Evolutionary conservation across 108 stramenopile genomes (phyloP), one percentile per base, ranked within the genome.

Genomic region (Mediolabrus comicus): DNA sequence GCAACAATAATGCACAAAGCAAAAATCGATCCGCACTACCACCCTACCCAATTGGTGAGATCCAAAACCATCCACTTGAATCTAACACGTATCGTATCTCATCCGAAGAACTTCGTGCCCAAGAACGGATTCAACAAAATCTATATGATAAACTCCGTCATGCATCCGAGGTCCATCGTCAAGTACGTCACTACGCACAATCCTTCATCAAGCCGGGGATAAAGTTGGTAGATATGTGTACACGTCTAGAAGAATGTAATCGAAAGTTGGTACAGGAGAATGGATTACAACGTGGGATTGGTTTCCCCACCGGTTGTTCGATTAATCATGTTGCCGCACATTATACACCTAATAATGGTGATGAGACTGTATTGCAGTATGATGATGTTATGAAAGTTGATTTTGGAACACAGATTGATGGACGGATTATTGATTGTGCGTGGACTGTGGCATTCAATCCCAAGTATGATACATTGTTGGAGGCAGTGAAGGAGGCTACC

Each of bases 311-410:
- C 0, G 99, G 99, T 46, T 98, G 98, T 69, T 87, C 84, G 29
- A 65, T 99, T 28, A 98, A 99, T 77, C 96, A 99, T 74, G 96
- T 99, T 5, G 99, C 99, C 13, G 99, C 99, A 6, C 99, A 98
- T 72, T 99, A 98, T 82, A 98, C 98, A 7, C 99, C 99, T 52
- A 99, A 99, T 72, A 28, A 61, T 16, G 99, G 99, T 0, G 99
- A 99, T 74, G 83, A 96, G 32, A 97, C 97, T 14, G 96, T 95
- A 10, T 77, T 99, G 30, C 38, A 60, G 17, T 91, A 95, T 65
- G 94, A 92, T 69, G 96, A 96, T 81, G 96, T 98, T 17, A 96
- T 96, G 94, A 98, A 98, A 83, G 79, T 99, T 1, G 99, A 99
- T 69, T 99, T 99, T 81, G 99, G 99, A 7, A 96, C 96, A 0